Conservation (phyloP, 2,329 filamentous ascomycete genomes). For the Fusarium citri region DNA sequence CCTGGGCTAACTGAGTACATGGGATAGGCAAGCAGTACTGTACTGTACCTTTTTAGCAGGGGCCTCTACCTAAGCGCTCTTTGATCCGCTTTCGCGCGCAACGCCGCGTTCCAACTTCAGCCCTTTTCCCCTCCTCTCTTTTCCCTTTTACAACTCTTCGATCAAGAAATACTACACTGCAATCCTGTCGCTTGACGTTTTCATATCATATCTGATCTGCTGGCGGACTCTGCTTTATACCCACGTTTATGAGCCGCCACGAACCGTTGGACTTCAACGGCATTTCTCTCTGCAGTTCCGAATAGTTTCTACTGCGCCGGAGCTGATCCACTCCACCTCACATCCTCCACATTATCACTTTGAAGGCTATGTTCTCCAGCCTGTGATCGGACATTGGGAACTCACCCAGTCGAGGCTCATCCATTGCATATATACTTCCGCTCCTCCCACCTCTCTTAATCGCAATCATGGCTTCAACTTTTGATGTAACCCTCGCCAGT, state of each 20-base stretch:
- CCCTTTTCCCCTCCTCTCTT: conserved; percentile 42
- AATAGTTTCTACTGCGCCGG: conserved; percentile 24
- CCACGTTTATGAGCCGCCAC: conserved; percentile 14
- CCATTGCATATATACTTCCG: conserved; percentile 52
- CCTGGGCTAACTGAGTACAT: conserved; percentile 22
- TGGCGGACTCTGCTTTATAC: not conserved
- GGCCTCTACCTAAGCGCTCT: conserved; percentile 46
- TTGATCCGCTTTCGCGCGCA: conserved; percentile 43
- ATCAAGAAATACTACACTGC: conserved; percentile 32
- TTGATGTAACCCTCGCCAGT: conserved; percentile 55
- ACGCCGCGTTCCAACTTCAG: conserved; percentile 44
- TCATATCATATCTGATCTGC: conserved; percentile 9
- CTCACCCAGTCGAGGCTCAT: conserved; percentile 40
- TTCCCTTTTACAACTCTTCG: conserved; percentile 31
- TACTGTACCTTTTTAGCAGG: conserved; percentile 36
- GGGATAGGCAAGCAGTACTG: conserved; percentile 9
- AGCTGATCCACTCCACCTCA: conserved; percentile 38
- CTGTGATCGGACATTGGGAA: conserved; percentile 48
- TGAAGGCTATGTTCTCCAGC: conserved; percentile 49
- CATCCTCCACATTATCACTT: conserved; percentile 29
- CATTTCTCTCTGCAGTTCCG: conserved; percentile 30
- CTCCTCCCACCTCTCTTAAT: conserved; percentile 34
- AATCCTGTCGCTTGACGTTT: conserved; percentile 15
- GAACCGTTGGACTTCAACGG: conserved; percentile 20
- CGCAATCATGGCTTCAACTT: conserved; percentile 59